Conservation (phyloP, 305 asterid genomes). For the Fraxinus paxiana region DNA sequence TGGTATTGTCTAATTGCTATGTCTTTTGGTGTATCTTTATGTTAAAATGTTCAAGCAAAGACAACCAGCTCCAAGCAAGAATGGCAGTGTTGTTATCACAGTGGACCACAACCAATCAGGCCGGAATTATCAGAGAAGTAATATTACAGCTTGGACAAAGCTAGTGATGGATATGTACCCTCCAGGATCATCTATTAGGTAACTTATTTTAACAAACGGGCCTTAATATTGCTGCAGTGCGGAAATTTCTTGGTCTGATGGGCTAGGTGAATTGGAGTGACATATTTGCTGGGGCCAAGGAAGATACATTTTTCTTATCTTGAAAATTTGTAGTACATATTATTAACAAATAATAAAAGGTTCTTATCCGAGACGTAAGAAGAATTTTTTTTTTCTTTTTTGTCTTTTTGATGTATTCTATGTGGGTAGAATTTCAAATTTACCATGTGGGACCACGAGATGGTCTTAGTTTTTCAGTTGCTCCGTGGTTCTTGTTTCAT, state of each 20-base stretch:
- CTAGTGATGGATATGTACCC: constrained; percentile 85
- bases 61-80: constrained; percentile 93
- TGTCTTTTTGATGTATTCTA: background rate
- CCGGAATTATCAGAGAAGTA: constrained; percentile 46
- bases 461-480: background rate
- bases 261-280: background rate
- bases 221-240: constrained; percentile 7
- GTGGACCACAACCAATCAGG: constrained; percentile 46
- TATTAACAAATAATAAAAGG: background rate
- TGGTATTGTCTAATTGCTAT: constrained; percentile 39
- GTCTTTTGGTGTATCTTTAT: constrained; percentile 30
- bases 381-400: background rate
- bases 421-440: constrained; percentile 2
- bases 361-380: background rate
- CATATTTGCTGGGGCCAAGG: background rate
- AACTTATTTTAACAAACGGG: constrained; percentile 1
- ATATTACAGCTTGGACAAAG: constrained; percentile 77
- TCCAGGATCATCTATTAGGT: constrained; percentile 66
- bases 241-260: constrained; percentile 14
- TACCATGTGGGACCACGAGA: background rate
- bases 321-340: background rate
- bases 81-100: constrained; percentile 59
- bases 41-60: constrained; percentile 85
- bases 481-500: background rate
- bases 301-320: constrained; percentile 1